phyloP scores from a whole-genome alignment of 2,329 filamentous ascomycete species.

The Cylindrodendrum hubeiense region DNA sequence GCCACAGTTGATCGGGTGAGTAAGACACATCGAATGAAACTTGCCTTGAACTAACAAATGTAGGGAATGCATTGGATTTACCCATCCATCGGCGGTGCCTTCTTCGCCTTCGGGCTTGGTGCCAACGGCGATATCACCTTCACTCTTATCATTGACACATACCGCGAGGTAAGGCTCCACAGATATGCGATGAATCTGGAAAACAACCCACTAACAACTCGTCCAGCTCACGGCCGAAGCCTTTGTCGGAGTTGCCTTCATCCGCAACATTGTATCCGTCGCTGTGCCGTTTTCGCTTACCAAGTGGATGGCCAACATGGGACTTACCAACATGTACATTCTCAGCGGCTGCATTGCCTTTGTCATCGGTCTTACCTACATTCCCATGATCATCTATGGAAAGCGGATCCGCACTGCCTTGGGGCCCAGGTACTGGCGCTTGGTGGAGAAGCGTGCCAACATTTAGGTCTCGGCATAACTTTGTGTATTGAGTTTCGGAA shows the following conservation, averaged over 20 bases:
- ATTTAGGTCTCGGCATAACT: constrained; percentile 16
- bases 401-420: constrained; percentile 43
- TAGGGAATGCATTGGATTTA: constrained; percentile 59
- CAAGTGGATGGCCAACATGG: constrained; percentile 48
- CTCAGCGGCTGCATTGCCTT: constrained; percentile 40
- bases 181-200: background rate
- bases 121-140: constrained; percentile 52
- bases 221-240: constrained; percentile 41
- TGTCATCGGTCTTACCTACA: constrained; percentile 36
- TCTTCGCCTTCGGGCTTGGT: constrained; percentile 55
- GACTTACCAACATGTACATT: constrained; percentile 47
- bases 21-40: accelerated
- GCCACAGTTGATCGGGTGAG: constrained; percentile 50
- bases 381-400: constrained; percentile 49
- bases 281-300: constrained; percentile 45
- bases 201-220: accelerated
- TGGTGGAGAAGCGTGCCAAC: constrained; percentile 33
- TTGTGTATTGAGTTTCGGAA: background rate
- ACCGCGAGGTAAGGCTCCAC: constrained; percentile 36
- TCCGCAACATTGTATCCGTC: constrained; percentile 48
- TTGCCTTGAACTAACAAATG: background rate
- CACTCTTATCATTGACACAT: constrained; percentile 53
- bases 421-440: constrained; percentile 40
- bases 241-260: constrained; percentile 48
- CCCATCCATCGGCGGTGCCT: constrained; percentile 50